phyloP scores from a whole-genome alignment of 768 basidiomycete genomes.

The Leccinum sublutescens region DNA sequence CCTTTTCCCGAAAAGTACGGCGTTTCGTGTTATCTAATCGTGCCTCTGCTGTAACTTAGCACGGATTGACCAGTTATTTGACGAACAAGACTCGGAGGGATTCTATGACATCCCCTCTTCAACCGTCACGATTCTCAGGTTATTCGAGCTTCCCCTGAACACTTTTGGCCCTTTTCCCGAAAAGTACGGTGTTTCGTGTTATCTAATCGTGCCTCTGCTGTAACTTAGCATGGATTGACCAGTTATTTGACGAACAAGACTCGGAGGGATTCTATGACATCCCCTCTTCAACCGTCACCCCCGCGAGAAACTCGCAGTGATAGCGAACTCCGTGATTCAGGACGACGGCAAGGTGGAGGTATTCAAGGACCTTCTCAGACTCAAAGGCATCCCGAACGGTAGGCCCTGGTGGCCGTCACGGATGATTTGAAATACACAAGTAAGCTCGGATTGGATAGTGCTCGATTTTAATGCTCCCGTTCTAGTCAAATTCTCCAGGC shows the following conservation, averaged over 20 bases:
- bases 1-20: slow-evolving; percentile 64
- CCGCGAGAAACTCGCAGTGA: slow-evolving; percentile 68
- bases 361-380: slow-evolving; percentile 50
- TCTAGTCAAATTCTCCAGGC: slow-evolving; percentile 85
- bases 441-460: slow-evolving; percentile 36
- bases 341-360: slow-evolving; percentile 42
- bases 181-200: slow-evolving; percentile 40
- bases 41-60: neutral
- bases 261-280: slow-evolving; percentile 73
- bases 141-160: slow-evolving; percentile 64
- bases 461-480: neutral
- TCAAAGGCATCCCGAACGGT: slow-evolving; percentile 69
- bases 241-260: slow-evolving; percentile 73
- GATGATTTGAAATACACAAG: slow-evolving; percentile 89
- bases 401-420: slow-evolving; percentile 65
- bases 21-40: neutral
- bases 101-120: slow-evolving; percentile 78
- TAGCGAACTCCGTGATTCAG: slow-evolving; percentile 56
- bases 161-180: slow-evolving; percentile 78
- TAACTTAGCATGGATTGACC: neutral
- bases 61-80: slow-evolving; percentile 58
- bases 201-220: neutral
- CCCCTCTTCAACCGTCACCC: slow-evolving; percentile 62
- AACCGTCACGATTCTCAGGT: slow-evolving; percentile 55
- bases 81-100: slow-evolving; percentile 54